These are phyloP conservation scores for Striga asiatica DNA, from an alignment of 257 asterid species.

Conservation along the genomic window DNA sequence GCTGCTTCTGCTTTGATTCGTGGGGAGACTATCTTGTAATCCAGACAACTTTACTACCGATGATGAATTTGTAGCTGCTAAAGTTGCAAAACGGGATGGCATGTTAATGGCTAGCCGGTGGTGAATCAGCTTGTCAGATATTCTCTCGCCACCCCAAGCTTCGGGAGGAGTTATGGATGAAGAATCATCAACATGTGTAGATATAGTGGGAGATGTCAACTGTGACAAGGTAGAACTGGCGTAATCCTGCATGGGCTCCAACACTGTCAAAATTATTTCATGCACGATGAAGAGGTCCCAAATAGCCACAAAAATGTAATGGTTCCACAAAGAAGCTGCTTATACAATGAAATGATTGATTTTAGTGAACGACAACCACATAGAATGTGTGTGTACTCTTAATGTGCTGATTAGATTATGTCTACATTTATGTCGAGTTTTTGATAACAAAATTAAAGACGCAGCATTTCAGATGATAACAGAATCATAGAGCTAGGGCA, in stretches of 20 bases:
- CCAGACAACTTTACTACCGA: conserved; percentile 56
- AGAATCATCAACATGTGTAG: conserved; percentile 43
- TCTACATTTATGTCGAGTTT: conserved; percentile 2
- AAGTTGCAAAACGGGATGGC: conserved; percentile 58
- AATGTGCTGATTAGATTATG: background rate
- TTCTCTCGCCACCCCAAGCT: conserved; percentile 91
- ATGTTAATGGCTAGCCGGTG: conserved; percentile 51
- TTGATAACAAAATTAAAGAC: background rate
- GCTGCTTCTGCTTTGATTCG: conserved; percentile 44
- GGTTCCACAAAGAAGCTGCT: conserved; percentile 2
- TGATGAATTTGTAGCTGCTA: conserved; percentile 43
- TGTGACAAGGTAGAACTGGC: conserved; percentile 41
- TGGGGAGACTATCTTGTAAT: conserved; percentile 39
- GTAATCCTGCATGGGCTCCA: conserved; percentile 51
- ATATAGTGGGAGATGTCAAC: conserved; percentile 40
- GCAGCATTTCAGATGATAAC: background rate
- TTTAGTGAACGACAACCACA: background rate
- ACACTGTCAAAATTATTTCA: background rate
- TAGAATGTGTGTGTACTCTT: background rate
- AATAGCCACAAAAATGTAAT: conserved; percentile 3
- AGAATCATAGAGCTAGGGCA: conserved; percentile 7
- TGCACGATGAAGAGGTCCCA: conserved; percentile 3
- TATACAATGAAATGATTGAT: background rate
- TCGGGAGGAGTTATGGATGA: conserved; percentile 85
- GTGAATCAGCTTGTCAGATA: conserved; percentile 55